A percentile compares a stretch with the other conserved stretches of the same genome.
These are phyloP conservation scores for Mortierella sp. DNA, from an alignment of 371 early-diverging fungal genomes.

Conservation along the genomic window DNA sequence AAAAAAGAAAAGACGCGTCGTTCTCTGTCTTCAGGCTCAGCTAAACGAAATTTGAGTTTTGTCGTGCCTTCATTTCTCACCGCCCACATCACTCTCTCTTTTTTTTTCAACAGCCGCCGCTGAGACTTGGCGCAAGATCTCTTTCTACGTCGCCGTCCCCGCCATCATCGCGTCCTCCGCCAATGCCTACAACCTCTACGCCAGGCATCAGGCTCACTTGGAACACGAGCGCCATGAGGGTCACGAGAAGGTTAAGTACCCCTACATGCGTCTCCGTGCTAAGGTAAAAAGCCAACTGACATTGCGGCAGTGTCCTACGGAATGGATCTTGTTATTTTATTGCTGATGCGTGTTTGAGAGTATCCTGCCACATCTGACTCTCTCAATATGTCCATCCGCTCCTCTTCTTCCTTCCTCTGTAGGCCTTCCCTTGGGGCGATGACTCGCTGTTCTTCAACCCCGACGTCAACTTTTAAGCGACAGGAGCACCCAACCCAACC, in stretches of 20 bases:
- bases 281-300: constrained; percentile 25
- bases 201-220: constrained; percentile 45
- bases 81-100: background rate
- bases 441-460: constrained; percentile 59
- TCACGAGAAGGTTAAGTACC: constrained; percentile 41
- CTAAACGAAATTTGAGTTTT: background rate
- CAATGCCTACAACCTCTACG: constrained; percentile 47
- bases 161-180: constrained; percentile 31
- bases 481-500: background rate
- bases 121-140: constrained; percentile 54
- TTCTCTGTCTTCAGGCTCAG: background rate
- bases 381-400: background rate
- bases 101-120: constrained; percentile 30
- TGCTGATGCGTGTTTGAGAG: background rate
- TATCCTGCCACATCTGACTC: background rate
- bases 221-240: constrained; percentile 42
- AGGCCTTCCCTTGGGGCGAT: constrained; percentile 57
- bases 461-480: constrained; percentile 35
- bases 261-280: constrained; percentile 49
- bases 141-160: constrained; percentile 42
- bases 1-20: background rate
- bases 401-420: background rate
- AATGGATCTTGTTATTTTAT: too few relatives aligned
- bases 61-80: background rate
- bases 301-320: too few relatives aligned